These are phyloP conservation scores for Ilyonectria destructans DNA, from an alignment of 2,329 filamentous ascomycete genomes.

Conservation along the genomic window DNA sequence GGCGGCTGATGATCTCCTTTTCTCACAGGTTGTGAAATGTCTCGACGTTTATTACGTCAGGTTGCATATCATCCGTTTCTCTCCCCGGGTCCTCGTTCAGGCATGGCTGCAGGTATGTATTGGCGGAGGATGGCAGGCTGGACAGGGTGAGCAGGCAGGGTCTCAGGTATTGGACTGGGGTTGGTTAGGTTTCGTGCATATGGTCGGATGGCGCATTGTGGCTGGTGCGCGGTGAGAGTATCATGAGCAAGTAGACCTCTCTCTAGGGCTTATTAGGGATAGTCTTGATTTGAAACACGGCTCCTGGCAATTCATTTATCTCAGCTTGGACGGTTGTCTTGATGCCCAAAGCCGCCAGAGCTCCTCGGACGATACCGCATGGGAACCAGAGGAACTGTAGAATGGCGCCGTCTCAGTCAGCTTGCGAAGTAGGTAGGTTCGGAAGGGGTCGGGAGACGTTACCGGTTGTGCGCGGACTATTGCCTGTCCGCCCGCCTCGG, in stretches of 20 bases:
- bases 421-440: conserved; percentile 7
- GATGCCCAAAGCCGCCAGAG: conserved; percentile 93
- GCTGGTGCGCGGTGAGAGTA: conserved; percentile 42
- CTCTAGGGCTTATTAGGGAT: conserved; percentile 71
- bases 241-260: conserved; percentile 42
- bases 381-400: conserved; percentile 94
- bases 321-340: conserved; percentile 93
- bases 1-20: conserved; percentile 56
- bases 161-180: conserved; percentile 37
- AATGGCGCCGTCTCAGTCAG: conserved; percentile 30
- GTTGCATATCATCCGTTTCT: conserved; percentile 35
- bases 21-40: conserved; percentile 58
- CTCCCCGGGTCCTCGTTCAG: conserved; percentile 29
- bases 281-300: conserved; percentile 97
- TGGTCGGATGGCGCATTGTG: conserved; percentile 39
- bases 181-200: conserved; percentile 41
- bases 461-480: conserved; percentile 85
- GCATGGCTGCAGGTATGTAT: conserved; percentile 45
- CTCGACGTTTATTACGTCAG: conserved; percentile 41
- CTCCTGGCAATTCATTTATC: conserved; percentile 86
- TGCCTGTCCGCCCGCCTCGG: conserved; percentile 82
- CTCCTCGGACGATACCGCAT: conserved; percentile 91
- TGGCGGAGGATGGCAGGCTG: conserved; percentile 6
- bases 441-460: conserved; percentile 55
- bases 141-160: conserved; percentile 15